Evolutionary conservation across 1,284 basidiomycete species (phyloP), one percentile per base, ranked within the genome.

Genomic region (Blastosporella zonata): DNA sequence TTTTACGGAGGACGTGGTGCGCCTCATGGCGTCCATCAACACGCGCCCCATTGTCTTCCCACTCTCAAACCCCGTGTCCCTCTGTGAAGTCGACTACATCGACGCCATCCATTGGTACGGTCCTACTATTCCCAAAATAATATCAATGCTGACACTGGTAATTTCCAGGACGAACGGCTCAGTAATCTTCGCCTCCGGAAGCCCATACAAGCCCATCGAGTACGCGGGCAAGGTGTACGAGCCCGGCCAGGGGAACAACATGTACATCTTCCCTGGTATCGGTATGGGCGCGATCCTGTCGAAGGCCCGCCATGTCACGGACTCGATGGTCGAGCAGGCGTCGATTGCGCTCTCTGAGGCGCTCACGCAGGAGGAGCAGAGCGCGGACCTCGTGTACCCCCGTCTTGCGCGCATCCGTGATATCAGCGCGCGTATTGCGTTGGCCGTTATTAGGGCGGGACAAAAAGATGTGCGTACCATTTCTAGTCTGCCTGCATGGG

Each of bases 211-310:
- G 5, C 66, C 77, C 15, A 64, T 81, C 25, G 71, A 73, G 38
- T 78, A 71, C 60, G 66, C 77, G 29, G 76, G 80, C 43, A 73
- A 71, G 51, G 62, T 64, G 0, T 72, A 82, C 55, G 84, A 90
- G 60, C 82, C 90, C 1, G 87, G 87, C 1, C 90, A 93, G 65
- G 90, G 82, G 12, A 90, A 90, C 68, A 90, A 90, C 67, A 84
- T 88, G 80, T 82, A 80, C 60, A 78, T 81, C 57, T 82, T 80
- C 65, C 78, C 79, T 18, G 75, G 77, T 21, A 66, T 90, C 46
- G 87, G 89, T 1, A 73, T 91, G 42, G 87, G 88, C 10, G 64
- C 81, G 2, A 78, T 89, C 50, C 67, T 85, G n/a, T 70, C 77
- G 38, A 77, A 79, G 57, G 74, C 82, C 2, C 68, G 64, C 17